These are phyloP conservation scores for Plasmodium gonderi DNA, from an alignment of 169 alveolate species.

Conservation along the genomic window DNA sequence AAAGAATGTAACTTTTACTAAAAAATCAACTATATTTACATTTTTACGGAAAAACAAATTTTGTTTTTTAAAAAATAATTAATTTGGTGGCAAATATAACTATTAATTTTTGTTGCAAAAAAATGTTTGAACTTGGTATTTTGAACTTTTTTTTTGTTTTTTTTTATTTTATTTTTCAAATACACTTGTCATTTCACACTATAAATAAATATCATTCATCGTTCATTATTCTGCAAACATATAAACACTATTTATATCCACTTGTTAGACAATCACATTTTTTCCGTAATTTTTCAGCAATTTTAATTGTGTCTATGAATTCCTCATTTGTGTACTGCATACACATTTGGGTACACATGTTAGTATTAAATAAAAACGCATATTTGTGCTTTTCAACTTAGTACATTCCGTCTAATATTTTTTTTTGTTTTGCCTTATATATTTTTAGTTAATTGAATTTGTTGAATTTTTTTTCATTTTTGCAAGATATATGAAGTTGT, in stretches of 20 bases:
- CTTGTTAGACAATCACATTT: slow-evolving; percentile 1
- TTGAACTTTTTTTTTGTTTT: background rate
- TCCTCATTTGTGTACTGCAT: background rate
- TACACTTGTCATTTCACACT: background rate
- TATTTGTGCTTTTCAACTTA: background rate
- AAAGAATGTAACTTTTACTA: background rate
- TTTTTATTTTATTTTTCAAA: background rate
- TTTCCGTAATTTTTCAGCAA: background rate
- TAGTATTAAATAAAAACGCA: background rate
- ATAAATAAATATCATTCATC: background rate
- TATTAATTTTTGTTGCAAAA: background rate
- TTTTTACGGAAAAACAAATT: background rate
- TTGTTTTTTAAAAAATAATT: background rate
- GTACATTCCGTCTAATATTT: no score
- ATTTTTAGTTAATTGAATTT: background rate
- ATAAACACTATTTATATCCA: background rate
- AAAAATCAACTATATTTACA: background rate
- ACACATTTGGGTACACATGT: background rate
- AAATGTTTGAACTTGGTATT: background rate
- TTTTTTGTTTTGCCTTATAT: no score
- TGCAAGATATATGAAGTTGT: background rate
- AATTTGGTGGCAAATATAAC: background rate
- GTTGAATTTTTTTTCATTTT: background rate
- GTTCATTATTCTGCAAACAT: no score
- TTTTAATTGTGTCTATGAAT: slow-evolving; percentile 2